These are phyloP conservation scores for Eucalyptus coolabah DNA, from an alignment of 345 rosid species.

Conservation along the genomic window DNA sequence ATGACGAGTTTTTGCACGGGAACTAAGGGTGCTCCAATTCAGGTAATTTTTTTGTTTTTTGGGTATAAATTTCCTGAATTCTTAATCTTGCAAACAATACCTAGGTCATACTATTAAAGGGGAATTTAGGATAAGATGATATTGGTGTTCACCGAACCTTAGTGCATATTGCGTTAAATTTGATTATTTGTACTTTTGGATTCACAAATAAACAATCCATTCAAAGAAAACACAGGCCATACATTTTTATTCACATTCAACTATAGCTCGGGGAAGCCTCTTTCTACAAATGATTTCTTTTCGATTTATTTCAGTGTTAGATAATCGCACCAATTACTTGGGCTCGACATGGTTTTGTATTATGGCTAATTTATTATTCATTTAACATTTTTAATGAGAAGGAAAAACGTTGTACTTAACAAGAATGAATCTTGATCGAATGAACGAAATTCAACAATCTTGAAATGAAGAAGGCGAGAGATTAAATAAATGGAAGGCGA, in stretches of 20 bases:
- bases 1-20: not conserved
- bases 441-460: too few species aligned
- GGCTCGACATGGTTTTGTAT: not conserved
- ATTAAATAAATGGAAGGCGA: too few species aligned
- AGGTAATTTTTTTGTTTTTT: not conserved
- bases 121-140: not conserved
- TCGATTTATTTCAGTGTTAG: too few species aligned
- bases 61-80: not conserved
- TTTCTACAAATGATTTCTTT: too few species aligned
- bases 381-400: not conserved
- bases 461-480: too few species aligned
- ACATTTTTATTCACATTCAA: not conserved
- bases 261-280: not conserved
- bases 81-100: not conserved
- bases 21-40: not conserved
- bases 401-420: too few species aligned
- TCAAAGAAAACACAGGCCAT: not conserved
- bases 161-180: not conserved
- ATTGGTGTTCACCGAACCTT: not conserved
- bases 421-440: too few species aligned
- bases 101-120: accelerated
- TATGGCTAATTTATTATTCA: not conserved
- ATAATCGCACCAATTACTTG: not conserved
- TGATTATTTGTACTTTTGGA: not conserved
- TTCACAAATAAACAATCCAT: not conserved